Evolutionary conservation across 805 yeast genomes (phyloP).

Genomic region (Barnettozyma vustinii): DNA sequence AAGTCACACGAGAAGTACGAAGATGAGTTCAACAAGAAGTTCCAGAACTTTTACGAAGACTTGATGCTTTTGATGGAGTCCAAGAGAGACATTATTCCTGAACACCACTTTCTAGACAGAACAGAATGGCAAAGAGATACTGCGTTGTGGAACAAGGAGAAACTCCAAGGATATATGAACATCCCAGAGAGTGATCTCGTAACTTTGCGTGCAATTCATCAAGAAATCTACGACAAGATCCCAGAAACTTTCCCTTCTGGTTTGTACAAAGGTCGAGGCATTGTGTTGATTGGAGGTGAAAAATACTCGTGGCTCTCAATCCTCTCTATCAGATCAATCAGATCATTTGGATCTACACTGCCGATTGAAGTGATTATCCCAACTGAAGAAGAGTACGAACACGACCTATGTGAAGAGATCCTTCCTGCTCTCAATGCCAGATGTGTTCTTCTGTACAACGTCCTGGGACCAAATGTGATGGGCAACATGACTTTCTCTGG

Average conservation of each 20-base stretch:
- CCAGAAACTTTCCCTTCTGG: conserved; percentile 5
- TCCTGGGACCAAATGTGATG: conserved; percentile 53
- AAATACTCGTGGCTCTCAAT: conserved; percentile 49
- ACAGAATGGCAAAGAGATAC: conserved; percentile 45
- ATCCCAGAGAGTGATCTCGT: conserved; percentile 3
- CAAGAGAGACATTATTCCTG: conserved; percentile 14
- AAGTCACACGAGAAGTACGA: conserved; percentile 7
- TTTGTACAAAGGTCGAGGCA: conserved; percentile 16
- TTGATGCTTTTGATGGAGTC: conserved; percentile 12
- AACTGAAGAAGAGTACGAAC: conserved; percentile 58
- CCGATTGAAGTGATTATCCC: conserved; percentile 76
- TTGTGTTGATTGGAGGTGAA: conserved; percentile 44
- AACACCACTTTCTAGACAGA: conserved; percentile 4
- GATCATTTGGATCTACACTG: conserved; percentile 45
- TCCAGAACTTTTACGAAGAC: conserved; percentile 15
- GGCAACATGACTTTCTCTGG: conserved; percentile 46
- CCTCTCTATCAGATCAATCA: conserved; percentile 40
- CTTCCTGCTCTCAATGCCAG: conserved; percentile 56
- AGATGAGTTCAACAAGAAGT: conserved; percentile 5
- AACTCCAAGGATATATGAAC: conserved; percentile 9
- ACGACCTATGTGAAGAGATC: conserved; percentile 53
- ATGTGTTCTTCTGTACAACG: conserved; percentile 57
- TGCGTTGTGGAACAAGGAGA: conserved; percentile 35
- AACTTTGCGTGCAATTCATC: conserved; percentile 2
- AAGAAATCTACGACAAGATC: conserved; percentile 5